A percentile compares a stretch with the other conserved stretches of the same genome.
These are phyloP conservation scores for Solanum microdontum DNA, from an alignment of 257 asterid species.

Conservation along the genomic window DNA sequence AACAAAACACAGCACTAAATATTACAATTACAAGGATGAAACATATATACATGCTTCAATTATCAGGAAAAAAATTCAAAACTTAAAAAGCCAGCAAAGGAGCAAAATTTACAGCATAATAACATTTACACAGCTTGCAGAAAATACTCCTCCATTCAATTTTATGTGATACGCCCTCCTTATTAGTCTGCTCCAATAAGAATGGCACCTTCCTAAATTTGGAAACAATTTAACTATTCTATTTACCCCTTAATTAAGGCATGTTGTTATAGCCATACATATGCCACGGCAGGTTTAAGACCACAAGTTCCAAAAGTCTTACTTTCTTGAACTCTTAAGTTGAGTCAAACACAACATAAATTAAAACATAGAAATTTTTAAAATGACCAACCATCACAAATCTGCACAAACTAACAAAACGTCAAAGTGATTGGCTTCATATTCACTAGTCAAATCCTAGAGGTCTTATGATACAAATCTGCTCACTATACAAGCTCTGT, in stretches of 20 bases:
- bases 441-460: neutral
- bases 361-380: neutral
- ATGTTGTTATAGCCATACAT: neutral
- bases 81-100: neutral
- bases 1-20: neutral
- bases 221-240: neutral
- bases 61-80: neutral
- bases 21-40: neutral
- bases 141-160: neutral
- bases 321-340: neutral
- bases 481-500: neutral
- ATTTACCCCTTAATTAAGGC: neutral
- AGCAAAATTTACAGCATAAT: neutral
- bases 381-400: neutral
- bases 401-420: neutral
- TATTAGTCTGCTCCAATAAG: neutral
- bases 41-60: neutral
- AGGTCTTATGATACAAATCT: neutral
- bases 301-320: neutral
- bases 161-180: neutral
- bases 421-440: neutral
- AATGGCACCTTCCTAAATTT: neutral
- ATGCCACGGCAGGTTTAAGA: neutral
- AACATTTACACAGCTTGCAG: neutral
- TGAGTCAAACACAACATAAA: neutral